These are phyloP conservation scores for Veloporphyrellus conicus DNA, from an alignment of 1,284 basidiomycete genomes.

Conservation along the genomic window DNA sequence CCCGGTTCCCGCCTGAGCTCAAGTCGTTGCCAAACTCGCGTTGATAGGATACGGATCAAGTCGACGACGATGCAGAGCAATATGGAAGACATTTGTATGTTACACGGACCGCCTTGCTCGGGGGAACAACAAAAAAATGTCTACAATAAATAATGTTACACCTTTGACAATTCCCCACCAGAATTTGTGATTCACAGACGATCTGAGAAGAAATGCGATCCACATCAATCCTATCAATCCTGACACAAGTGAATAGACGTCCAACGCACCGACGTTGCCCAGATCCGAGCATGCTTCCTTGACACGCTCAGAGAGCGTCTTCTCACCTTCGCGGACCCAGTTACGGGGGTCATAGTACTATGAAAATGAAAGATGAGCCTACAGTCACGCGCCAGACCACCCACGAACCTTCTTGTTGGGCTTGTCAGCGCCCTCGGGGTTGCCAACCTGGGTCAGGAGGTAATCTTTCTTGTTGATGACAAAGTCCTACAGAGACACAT, in stretches of 20 bases:
- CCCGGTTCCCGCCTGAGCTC: too few relatives aligned
- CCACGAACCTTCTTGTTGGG: constrained; percentile 89
- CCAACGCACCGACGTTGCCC: constrained; percentile 61
- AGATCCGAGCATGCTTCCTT: constrained; percentile 91
- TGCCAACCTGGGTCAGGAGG: constrained; percentile 84
- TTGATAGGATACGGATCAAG: background rate
- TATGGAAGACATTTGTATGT: constrained; percentile 4
- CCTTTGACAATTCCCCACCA: background rate
- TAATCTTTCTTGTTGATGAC: constrained; percentile 80
- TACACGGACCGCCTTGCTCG: background rate
- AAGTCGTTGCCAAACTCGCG: too few relatives aligned
- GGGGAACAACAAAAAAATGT: constrained; percentile 2
- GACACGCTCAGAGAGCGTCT: constrained; percentile 85
- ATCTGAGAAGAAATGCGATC: constrained; percentile 10
- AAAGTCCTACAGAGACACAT: constrained; percentile 58
- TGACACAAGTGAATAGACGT: background rate
- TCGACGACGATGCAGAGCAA: background rate
- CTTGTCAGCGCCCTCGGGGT: constrained; percentile 90
- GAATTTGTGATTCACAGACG: constrained; percentile 23
- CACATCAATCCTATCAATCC: too few relatives aligned
- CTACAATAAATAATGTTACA: constrained; percentile 24
- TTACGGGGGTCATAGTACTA: constrained; percentile 94
- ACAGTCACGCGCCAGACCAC: background rate
- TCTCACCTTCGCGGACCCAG: constrained; percentile 98
- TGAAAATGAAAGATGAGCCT: background rate